Evolutionary conservation across 805 yeast genomes (phyloP), one percentile per base, ranked within the genome.

Genomic region (Saccharomyces jurei): DNA sequence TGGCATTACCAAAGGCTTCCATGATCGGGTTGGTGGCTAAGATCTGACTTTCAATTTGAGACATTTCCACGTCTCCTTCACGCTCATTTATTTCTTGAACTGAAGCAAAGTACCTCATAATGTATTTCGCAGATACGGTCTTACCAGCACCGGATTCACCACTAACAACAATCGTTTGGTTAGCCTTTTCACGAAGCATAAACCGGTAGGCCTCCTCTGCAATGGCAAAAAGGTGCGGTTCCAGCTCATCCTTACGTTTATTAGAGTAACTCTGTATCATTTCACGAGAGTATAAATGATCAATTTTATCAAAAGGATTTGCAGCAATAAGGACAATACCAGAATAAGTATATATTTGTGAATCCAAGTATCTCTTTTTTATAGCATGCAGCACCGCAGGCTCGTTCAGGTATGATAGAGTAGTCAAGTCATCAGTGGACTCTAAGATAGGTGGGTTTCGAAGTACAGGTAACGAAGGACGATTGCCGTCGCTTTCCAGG

Each of bases 141-240:
- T 92, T 94, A 71, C 99, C 99, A 30, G 99, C 98, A 71, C 99
- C 99, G 8, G 97, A 89, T 72, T 92, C 99, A 72, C 99, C 99
- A 63, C 92, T 84, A 17, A 92, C 98, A 22, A 92, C 96, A 58
- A 92, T 91, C 0, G 99, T 92, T 73, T 92, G 99, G 73, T 94
- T 92, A 63, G 82, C 77, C 36, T 80, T 76, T 63, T 89, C 94
- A 49, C 84, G 79, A 65, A 87, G 85, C 99, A 92, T 94, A 70
- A 96, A 87, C 65, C 96, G 80, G 69, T 90, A 91, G 4, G 99
- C 97, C 64, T 94, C 97, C 70, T 91, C 97, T 25, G 99, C 98
- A 65, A 92, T 92, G 50, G 97, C 97, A 71, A 92, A 92, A 67
- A 92, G 76, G 76, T 92, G 99, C 2, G 99, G 99, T 63, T 91